Evolutionary conservation across 352 stramenopile species (phyloP).

Genomic region (Phytophthora sp.): DNA sequence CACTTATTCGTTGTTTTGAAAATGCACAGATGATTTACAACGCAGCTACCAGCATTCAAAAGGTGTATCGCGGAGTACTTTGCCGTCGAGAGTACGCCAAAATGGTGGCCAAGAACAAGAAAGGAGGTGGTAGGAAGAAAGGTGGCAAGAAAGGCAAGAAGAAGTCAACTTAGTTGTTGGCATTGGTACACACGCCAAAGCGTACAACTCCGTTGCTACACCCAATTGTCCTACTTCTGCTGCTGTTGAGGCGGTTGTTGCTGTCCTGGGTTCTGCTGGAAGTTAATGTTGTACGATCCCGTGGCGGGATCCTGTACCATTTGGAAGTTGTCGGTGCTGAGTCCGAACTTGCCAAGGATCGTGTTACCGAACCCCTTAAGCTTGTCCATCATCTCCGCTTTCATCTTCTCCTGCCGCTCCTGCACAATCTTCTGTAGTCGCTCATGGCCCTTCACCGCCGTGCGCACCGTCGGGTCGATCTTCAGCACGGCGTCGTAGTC

Average conservation of each 20-base stretch:
- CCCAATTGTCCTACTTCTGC: conserved; percentile 24
- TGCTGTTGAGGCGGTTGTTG: conserved; percentile 8
- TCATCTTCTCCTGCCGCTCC: conserved; percentile 98
- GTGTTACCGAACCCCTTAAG: conserved; percentile 99
- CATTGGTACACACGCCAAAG: conserved; percentile 6
- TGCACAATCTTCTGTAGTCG: conserved; percentile 92
- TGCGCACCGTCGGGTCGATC: conserved; percentile 88
- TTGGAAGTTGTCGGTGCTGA: conserved; percentile 99
- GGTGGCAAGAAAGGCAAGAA: conserved; percentile 49
- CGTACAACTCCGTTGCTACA: conserved; percentile 2
- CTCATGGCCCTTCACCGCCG: conserved; percentile 59
- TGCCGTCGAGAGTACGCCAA: conserved; percentile 74
- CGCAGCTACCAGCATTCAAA: conserved; percentile 80
- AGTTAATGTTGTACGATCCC: conserved; percentile 98
- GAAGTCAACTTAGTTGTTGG: no score
- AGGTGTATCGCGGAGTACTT: conserved; percentile 76
- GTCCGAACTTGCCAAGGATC: conserved; percentile 98
- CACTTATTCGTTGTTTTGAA: background rate
- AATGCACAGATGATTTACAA: conserved; percentile 67
- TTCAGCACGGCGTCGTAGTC: conserved; percentile 92
- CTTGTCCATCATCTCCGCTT: conserved; percentile 96
- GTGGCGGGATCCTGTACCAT: conserved; percentile 97
- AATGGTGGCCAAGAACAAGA: conserved; percentile 85
- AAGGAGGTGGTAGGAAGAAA: conserved; percentile 63
- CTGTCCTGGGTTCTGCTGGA: conserved; percentile 66